Conservation (phyloP, 2,329 filamentous ascomycete species). For the Ophiosphaerella korrae region DNA sequence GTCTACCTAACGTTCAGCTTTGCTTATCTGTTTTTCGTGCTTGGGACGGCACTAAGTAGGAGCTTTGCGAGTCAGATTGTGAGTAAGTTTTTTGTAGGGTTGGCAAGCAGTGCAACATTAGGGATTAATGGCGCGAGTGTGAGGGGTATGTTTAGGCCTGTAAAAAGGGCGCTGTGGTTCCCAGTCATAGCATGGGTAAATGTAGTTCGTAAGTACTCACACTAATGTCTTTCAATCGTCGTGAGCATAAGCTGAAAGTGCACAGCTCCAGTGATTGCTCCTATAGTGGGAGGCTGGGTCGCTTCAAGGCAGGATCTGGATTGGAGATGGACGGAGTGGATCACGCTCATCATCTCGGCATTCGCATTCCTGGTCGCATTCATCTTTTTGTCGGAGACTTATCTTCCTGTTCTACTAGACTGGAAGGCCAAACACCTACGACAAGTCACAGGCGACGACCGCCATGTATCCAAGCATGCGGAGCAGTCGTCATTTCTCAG, state of each 20-base stretch:
- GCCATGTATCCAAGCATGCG: slow-evolving; percentile 44
- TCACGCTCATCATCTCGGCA: slow-evolving; percentile 7
- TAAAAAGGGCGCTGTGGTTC: slow-evolving; percentile 8
- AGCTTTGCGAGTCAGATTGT: slow-evolving; percentile 3
- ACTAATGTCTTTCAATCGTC: not conserved
- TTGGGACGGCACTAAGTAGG: slow-evolving; percentile 2
- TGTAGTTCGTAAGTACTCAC: slow-evolving; percentile 6
- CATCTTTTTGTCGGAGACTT: slow-evolving; percentile 57
- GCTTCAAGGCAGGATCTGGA: not conserved
- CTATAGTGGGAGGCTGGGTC: slow-evolving; percentile 9
- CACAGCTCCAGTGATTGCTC: slow-evolving; percentile 9
- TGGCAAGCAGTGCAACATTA: slow-evolving; percentile 7
- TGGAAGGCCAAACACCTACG: slow-evolving; percentile 41
- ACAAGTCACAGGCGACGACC: slow-evolving; percentile 38
- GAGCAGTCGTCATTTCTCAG: not conserved
- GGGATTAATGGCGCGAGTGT: slow-evolving; percentile 10
- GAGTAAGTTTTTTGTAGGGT: slow-evolving; percentile 8
- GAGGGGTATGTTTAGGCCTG: slow-evolving; percentile 6
- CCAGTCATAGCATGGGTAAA: slow-evolving; percentile 10
- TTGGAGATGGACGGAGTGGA: slow-evolving; percentile 11
- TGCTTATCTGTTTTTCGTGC: slow-evolving; percentile 4
- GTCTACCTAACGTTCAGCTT: slow-evolving; percentile 3
- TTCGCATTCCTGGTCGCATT: slow-evolving; percentile 8
- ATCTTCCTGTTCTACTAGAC: slow-evolving; percentile 45
- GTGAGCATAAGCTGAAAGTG: not conserved